These are phyloP conservation scores for Chondrus crispus DNA, from an alignment of 23 red algal genomes.

Conservation along the genomic window DNA sequence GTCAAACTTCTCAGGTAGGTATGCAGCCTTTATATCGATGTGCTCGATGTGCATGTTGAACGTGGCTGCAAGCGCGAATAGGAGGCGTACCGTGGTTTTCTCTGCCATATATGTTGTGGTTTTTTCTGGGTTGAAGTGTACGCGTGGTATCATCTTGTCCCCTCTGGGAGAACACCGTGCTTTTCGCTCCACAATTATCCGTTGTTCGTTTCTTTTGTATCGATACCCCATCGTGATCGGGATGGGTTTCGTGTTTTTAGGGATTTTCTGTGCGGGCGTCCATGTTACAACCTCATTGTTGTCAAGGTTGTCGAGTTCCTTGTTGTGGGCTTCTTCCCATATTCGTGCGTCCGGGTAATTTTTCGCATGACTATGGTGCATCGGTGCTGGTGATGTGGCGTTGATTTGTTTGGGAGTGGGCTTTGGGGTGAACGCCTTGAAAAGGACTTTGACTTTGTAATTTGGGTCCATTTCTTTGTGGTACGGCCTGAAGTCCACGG, in stretches of 20 bases:
- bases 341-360: not conserved
- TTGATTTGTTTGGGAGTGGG: not conserved
- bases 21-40: constrained; percentile 28
- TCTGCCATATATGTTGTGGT: not conserved
- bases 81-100: not conserved
- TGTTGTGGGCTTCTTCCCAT: not conserved
- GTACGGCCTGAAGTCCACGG: constrained; percentile 21
- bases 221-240: not conserved
- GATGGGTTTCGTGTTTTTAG: not conserved
- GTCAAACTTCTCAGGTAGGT: not conserved
- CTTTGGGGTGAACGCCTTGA: not conserved
- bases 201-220: not conserved
- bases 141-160: not conserved
- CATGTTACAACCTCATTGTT: not conserved
- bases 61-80: not conserved
- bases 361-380: not conserved
- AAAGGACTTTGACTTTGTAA: not conserved
- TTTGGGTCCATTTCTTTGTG: constrained; percentile 10
- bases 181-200: not conserved
- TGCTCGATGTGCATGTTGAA: not conserved
- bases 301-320: not conserved
- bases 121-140: not conserved
- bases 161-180: not conserved
- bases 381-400: not conserved
- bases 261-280: not conserved